Base-by-base conservation (phyloP, 441 rosid species). In the Metrosideros polymorpha region DNA sequence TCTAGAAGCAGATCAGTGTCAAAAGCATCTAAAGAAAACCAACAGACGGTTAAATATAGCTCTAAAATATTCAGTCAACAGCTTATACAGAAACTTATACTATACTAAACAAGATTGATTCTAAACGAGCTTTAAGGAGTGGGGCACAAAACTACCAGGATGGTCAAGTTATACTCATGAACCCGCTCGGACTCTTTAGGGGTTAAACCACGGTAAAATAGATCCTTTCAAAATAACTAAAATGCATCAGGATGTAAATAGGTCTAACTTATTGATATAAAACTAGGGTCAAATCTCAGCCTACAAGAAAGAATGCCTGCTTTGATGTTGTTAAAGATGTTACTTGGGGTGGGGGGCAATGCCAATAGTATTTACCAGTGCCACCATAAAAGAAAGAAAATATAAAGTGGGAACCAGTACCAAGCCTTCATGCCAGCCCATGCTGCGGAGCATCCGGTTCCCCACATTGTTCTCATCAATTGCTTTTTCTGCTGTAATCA, bases 351-450 rank as follows among this genome's bases (percentile, higher is more conserved):
- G 47, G 47, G n/a, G 30, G 79, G 79, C 79, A 22, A 35, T 35
- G 79, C 45, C 17, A 12, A 10, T 66, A 66, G 79, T 66, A 66
- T 66, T 66, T 35, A 51, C 84, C 59, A 82, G 35, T 50, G 54
- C 24, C 83, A 82, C 35, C 39, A 14, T 22, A 52, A 82, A 82
- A 45, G 42, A 29, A 18, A 82, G 10, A 45, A 13, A 82, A 49
- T 42, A 82, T 29, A 27, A 51, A 18, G 84, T 82, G 82, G 29
- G 87, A 91, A 86, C 88, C 32, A 87, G 89, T 95, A 98, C 99
- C 99, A 86, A 95, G 94, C 99, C 99, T 93, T 96, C 98, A 24
- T 95, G 98, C 99, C 99, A 98, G 85, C 99, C 99, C 99, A 96
- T 98, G 90, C 79, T 98, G 86, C 99, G 96, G 61, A 98, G 95